These are phyloP conservation scores for Magnusiomyces ingens DNA, from an alignment of 1,139 yeast species.

Conservation along the genomic window DNA sequence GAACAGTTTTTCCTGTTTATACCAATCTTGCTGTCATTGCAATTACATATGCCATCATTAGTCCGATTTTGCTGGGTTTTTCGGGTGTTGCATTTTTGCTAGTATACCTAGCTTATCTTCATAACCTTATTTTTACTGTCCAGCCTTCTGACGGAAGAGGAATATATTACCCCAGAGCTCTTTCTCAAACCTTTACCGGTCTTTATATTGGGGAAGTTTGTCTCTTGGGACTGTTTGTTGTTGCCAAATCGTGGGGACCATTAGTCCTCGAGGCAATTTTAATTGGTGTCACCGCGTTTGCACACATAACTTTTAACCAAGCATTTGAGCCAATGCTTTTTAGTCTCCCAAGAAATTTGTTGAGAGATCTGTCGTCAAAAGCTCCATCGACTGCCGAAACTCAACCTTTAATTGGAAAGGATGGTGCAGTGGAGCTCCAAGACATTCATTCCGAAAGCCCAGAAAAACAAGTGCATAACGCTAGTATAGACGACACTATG, in stretches of 20 bases:
- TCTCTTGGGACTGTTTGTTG: constrained; percentile 75
- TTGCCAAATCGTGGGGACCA: constrained; percentile 95
- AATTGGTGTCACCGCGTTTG: constrained; percentile 55
- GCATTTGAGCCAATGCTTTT: constrained; percentile 64
- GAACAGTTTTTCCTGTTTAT: constrained; percentile 79
- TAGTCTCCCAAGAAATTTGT: constrained; percentile 52
- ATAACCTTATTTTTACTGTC: constrained; percentile 70
- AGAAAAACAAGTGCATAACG: too few species aligned
- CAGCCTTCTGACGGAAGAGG: constrained; percentile 74
- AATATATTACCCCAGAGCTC: constrained; percentile 76
- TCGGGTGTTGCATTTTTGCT: constrained; percentile 62
- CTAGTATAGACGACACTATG: constrained; percentile 1
- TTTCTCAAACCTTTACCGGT: constrained; percentile 84
- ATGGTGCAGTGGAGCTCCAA: constrained; percentile 7
- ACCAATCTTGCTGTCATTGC: constrained; percentile 77
- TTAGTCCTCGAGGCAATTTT: constrained; percentile 66
- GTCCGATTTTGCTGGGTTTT: constrained; percentile 71
- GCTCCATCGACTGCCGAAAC: constrained; percentile 1
- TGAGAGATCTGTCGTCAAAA: constrained; percentile 17
- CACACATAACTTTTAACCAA: constrained; percentile 51
- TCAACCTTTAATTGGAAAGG: background rate
- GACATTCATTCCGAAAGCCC: background rate
- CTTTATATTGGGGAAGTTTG: constrained; percentile 82
- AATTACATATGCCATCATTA: constrained; percentile 70
- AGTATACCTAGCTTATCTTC: constrained; percentile 69